Evolutionary conservation across 495 filamentous ascomycete species (phyloP), one percentile per base, ranked within the genome.

Genomic region (Penicillium longicatenatum): DNA sequence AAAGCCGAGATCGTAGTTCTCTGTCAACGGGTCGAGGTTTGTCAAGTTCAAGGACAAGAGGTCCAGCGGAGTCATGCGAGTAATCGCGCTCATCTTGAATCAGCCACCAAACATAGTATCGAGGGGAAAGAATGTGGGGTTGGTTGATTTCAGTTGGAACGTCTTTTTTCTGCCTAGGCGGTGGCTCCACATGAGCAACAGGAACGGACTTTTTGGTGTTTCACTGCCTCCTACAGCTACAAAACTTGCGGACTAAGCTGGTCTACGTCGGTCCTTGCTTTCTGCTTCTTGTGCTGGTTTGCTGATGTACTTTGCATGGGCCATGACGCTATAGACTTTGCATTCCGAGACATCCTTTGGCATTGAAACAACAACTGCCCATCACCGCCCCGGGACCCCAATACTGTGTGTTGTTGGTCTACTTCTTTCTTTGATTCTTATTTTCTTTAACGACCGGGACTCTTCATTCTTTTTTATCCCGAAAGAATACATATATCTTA

Each of bases 1-100:
- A 80, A 97, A 98, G 57, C 86, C 84, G 55, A 96, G 82, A 70
- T 93, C 90, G 75, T 97, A 98, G 60, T 94, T 98, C 74, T 98
- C 94, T 19, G 94, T 97, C 53, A 97, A 78, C 11, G 90, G 89
- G 71, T 98, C 94, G 41, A 98, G 89, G 68, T 92, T 93, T 37
- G 86, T 86, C 33, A 82, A 74, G 71, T 96, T 96, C 77, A 96
- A 88, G 62, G 86, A 85, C 57, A 95, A 85, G 54, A 98, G 75
- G 75, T 93, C 90, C 56, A 77, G 75, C 0, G 85, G 82, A 58
- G 80, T 81, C 80, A 91, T 89, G 58, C 86, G 87, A 22, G 86
- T 84, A 57, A 91, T 79, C 43, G 83, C 83, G 31, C 82, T 86
- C 88, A 91, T 91, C 8, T 52, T 74, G 66, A 51, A 51, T 48